phyloP scores from a whole-genome alignment of 2,329 filamentous ascomycete species.

The Talaromyces sp. region DNA sequence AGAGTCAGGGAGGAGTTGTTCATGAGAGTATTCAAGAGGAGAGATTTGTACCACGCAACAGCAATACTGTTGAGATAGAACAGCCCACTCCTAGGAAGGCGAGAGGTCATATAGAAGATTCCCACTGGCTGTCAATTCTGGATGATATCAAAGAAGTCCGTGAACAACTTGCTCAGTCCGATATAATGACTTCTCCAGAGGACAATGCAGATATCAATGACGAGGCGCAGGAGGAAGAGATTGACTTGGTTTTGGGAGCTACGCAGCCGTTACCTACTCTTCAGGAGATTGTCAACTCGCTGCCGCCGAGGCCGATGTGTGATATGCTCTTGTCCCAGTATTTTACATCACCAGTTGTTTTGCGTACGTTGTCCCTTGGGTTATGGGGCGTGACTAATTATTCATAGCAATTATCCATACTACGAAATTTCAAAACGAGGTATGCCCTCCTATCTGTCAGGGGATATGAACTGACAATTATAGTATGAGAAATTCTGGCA shows the following conservation, averaged over 20 bases:
- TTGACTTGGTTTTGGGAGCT: constrained; percentile 16
- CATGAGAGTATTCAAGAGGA: neutral
- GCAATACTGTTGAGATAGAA: neutral
- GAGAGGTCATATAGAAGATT: neutral
- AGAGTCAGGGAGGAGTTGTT: neutral
- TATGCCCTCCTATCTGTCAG: neutral
- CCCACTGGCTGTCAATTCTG: constrained; percentile 17
- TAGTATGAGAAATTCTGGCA: constrained; percentile 24
- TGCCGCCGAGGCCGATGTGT: constrained; percentile 16
- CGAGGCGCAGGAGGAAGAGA: constrained; percentile 5
- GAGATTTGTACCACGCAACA: neutral
- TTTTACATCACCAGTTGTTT: constrained; percentile 11
- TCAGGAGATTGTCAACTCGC: constrained; percentile 13
- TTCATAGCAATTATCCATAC: constrained; percentile 17
- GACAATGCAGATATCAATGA: neutral
- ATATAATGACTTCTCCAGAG: constrained; percentile 4
- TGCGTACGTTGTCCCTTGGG: constrained; percentile 6
- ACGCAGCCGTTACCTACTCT: constrained; percentile 2
- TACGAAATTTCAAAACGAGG: constrained; percentile 18
- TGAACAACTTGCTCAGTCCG: constrained; percentile 16
- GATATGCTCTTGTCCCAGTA: constrained; percentile 15
- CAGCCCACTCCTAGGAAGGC: neutral
- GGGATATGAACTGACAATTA: neutral
- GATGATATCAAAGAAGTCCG: constrained; percentile 19
- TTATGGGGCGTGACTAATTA: neutral